These are phyloP conservation scores for Pichia nakasei DNA, from an alignment of 805 yeast genomes.

Conservation along the genomic window DNA sequence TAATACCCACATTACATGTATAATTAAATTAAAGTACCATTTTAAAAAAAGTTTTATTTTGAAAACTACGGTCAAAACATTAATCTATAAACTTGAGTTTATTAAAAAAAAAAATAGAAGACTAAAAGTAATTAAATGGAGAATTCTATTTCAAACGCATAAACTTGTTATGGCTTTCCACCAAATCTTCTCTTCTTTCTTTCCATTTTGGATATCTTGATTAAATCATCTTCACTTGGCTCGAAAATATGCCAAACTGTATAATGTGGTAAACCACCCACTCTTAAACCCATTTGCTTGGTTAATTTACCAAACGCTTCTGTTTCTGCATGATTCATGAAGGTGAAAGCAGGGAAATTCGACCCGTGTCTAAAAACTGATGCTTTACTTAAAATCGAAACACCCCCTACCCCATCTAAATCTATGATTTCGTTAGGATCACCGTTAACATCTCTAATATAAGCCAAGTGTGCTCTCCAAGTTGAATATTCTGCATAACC, in stretches of 20 bases:
- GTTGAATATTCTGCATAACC: conserved; percentile 85
- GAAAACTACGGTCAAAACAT: too few species aligned
- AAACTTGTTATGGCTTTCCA: too few species aligned
- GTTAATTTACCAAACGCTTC: conserved; percentile 85
- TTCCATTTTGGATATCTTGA: conserved; percentile 60
- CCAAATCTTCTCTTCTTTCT: conserved; percentile 43
- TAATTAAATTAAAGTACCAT: not conserved
- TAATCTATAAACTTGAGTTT: too few species aligned
- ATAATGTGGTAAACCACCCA: conserved; percentile 86
- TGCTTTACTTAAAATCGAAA: conserved; percentile 69
- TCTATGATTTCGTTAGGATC: conserved; percentile 56
- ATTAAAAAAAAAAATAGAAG: too few species aligned
- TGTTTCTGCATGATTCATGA: conserved; percentile 79
- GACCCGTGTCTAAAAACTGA: conserved; percentile 67
- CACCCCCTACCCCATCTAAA: conserved; percentile 84
- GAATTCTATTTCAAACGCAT: too few species aligned
- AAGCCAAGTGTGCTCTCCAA: conserved; percentile 76
- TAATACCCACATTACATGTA: not conserved
- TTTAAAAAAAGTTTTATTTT: too few species aligned
- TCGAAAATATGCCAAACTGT: conserved; percentile 87
- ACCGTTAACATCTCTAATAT: conserved; percentile 54
- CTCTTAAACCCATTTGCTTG: conserved; percentile 65
- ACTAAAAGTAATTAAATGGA: too few species aligned
- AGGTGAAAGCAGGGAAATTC: conserved; percentile 80
- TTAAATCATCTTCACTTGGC: conserved; percentile 77